Evolutionary conservation across 345 rosid species (phyloP).

Genomic region (Populus ilicifolia): DNA sequence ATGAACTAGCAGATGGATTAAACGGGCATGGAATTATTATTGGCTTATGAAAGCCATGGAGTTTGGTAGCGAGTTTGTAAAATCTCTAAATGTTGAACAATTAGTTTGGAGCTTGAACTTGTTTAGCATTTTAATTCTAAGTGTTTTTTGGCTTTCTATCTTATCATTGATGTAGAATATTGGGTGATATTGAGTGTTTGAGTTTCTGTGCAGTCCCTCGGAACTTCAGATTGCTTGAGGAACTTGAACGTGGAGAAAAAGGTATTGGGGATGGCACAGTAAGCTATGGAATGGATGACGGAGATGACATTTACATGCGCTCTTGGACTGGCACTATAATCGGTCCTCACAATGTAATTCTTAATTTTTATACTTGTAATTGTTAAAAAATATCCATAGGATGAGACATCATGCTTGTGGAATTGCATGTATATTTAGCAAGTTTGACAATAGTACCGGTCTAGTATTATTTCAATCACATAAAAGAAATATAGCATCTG

Average conservation of each 20-base stretch:
- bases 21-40: too few species aligned
- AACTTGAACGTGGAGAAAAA: slow-evolving; percentile 91
- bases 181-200: slow-evolving; percentile 6
- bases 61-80: not conserved
- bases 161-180: not conserved
- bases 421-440: not conserved
- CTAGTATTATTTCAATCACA: not conserved
- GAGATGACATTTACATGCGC: slow-evolving; percentile 86
- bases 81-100: not conserved
- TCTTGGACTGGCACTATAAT: slow-evolving; percentile 93
- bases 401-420: not conserved
- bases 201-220: slow-evolving; percentile 54
- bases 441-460: not conserved
- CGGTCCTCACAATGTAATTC: slow-evolving; percentile 82
- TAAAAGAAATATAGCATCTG: not conserved
- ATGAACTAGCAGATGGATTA: too few species aligned
- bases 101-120: not conserved
- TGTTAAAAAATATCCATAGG: not conserved
- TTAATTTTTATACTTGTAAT: not conserved
- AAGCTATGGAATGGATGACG: slow-evolving; percentile 94
- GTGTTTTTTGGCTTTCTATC: not conserved
- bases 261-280: slow-evolving; percentile 89
- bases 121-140: not conserved
- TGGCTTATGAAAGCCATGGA: not conserved
- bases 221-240: slow-evolving; percentile 79